Base-by-base conservation (phyloP, 441 rosid genomes). In the Aquilaria agallochum region DNA sequence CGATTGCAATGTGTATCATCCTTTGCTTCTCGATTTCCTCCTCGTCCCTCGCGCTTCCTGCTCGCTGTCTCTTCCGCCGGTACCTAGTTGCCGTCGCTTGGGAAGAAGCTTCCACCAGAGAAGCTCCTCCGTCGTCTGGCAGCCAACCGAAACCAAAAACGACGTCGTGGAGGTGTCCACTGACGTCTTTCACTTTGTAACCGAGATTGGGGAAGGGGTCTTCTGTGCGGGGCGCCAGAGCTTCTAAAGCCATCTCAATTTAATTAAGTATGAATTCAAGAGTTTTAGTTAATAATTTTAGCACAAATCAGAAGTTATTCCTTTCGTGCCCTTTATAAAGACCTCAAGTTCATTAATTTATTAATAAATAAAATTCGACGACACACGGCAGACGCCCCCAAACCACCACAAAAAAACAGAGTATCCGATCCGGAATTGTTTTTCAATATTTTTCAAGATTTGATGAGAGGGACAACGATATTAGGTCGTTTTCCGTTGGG, bases 11-110 rank as follows among this genome's bases (percentile, higher is more conserved):
- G 73, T 87, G 93, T 56, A 71, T 77, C 74, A 76, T 77, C 59
- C 90, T 84, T 62, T 82, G 90, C 11, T 68, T 78, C 73, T 82
- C 85, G 57, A 77, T 75, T 59, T 84, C 85, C 47, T 76, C 77
- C 44, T 53, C 62, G 67, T 68, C 78, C 68, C 71, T 79, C 32
- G 69, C 68, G 58, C 52, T 66, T 67, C 60, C 71, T 14, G 58
- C 60, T 11, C 74, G 78, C 70, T 81, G 63, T 67, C 85, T 78
- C 71, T 64, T 82, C 62, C 78, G 50, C 68, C 76, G 75, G 46
- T 67, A 50, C 2, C 60, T 7, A 1, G 57, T 49, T 33, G 50
- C 47, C 20, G 13, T 56, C 12, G 53, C 27, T 20, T 20, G 27
- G 27, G 27, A 56, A 20, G 58, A 60, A 42, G 52, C 53, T 31